A percentile compares a stretch with the other conserved stretches of the same genome.
Evolutionary conservation across 768 basidiomycete species (phyloP).

Genomic region (Cystoderma amianthinum): DNA sequence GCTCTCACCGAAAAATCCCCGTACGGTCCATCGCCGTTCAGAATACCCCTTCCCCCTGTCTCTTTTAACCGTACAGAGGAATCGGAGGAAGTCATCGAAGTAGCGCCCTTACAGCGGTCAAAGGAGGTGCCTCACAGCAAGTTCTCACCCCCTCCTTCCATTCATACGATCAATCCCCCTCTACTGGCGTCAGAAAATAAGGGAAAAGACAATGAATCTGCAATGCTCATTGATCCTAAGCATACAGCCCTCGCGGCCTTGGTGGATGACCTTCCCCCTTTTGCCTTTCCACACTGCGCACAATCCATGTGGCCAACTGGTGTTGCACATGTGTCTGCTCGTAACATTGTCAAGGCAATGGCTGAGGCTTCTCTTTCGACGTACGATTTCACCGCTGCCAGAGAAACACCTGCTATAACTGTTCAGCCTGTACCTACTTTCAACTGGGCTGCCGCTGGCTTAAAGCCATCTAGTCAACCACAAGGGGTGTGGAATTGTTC

Average conservation of each 20-base stretch:
- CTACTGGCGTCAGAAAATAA: not conserved
- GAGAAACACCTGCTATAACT: not conserved
- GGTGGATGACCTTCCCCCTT: conserved; percentile 24
- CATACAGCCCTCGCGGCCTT: conserved; percentile 20
- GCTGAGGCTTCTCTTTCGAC: conserved; percentile 37
- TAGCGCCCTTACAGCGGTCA: not conserved
- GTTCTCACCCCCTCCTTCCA: conserved; percentile 4
- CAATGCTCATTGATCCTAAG: conserved; percentile 14
- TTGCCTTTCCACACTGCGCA: conserved; percentile 22
- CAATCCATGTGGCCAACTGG: conserved; percentile 12
- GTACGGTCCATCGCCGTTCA: not conserved
- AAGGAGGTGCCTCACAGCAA: too few relatives aligned
- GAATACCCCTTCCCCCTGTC: not conserved
- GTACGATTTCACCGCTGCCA: conserved; percentile 23
- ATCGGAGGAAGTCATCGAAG: not conserved
- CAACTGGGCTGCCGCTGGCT: conserved; percentile 57
- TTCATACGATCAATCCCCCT: conserved; percentile 4
- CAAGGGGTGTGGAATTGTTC: conserved; percentile 44
- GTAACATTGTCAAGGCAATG: conserved; percentile 30
- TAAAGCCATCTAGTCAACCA: conserved; percentile 33
- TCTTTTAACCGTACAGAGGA: not conserved
- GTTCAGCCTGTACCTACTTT: conserved; percentile 20
- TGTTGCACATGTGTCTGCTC: conserved; percentile 17
- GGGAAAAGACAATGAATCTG: not conserved
- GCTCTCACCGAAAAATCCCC: not conserved